Conservation (phyloP, 176 grass and related monocot genomes). For the Aechmea fasciata region DNA sequence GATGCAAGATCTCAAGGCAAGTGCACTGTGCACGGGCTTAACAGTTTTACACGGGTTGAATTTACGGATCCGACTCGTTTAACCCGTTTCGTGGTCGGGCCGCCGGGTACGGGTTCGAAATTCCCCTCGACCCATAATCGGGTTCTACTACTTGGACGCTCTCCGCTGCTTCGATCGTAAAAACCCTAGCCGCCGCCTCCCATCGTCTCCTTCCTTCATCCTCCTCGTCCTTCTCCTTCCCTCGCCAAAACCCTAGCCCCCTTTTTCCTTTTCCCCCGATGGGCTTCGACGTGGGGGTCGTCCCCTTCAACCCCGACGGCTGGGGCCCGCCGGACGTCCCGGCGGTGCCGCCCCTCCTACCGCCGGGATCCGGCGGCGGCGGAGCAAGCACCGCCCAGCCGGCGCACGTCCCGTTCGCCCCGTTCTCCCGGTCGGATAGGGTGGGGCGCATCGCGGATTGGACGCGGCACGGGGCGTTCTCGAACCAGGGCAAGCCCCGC, state of each 20-base stretch:
- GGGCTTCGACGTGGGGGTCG: constrained; percentile 63
- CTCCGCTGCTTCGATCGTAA: background rate
- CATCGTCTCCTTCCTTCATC: background rate
- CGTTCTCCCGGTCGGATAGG: constrained; percentile 80
- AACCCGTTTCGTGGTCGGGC: too few relatives aligned
- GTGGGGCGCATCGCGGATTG: constrained; percentile 82
- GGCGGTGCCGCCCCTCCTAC: constrained; percentile 20
- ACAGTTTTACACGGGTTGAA: too few relatives aligned
- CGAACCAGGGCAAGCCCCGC: constrained; percentile 32
- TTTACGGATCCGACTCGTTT: too few relatives aligned
- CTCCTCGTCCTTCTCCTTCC: background rate
- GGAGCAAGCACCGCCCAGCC: constrained; percentile 3
- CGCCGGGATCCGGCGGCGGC: constrained; percentile 27
- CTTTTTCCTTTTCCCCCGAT: constrained; percentile 16
- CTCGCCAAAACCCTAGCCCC: background rate
- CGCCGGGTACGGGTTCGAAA: too few relatives aligned
- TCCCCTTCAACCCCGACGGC: constrained; percentile 66
- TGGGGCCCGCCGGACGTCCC: constrained; percentile 66
- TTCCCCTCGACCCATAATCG: too few relatives aligned
- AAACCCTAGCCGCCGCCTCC: background rate
- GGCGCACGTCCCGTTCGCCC: constrained; percentile 56
- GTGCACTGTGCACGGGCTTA: too few relatives aligned
- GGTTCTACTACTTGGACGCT: too few relatives aligned
- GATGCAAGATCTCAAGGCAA: too few relatives aligned
- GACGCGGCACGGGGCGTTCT: constrained; percentile 41